These are phyloP conservation scores for Amanita brunnescens DNA, from an alignment of 768 basidiomycete species.

Conservation along the genomic window DNA sequence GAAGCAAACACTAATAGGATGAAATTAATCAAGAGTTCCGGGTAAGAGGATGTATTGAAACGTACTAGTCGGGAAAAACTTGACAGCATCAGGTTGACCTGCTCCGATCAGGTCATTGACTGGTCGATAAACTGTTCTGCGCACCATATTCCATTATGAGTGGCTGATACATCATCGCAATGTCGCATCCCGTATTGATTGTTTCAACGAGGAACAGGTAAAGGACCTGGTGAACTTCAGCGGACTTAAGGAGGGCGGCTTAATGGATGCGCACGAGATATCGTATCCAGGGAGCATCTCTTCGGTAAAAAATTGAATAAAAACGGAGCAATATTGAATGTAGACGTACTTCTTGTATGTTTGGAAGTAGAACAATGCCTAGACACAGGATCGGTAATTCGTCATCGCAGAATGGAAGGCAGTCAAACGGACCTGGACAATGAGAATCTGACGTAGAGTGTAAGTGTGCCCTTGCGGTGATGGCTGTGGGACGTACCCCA, in stretches of 20 bases:
- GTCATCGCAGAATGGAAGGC: constrained; percentile 18
- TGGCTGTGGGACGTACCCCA: constrained; percentile 24
- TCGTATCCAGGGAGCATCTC: constrained; percentile 35
- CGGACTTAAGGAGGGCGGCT: neutral
- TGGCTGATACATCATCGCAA: constrained; percentile 39
- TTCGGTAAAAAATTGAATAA: constrained; percentile 10
- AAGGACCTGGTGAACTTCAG: constrained; percentile 21
- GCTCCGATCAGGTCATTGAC: neutral
- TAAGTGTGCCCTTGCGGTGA: neutral
- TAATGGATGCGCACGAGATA: constrained; percentile 22
- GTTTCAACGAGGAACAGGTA: constrained; percentile 36
- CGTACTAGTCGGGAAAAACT: constrained; percentile 27
- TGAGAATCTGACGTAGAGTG: constrained; percentile 1
- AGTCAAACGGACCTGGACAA: constrained; percentile 24
- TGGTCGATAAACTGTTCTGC: neutral
- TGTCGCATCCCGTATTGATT: constrained; percentile 34
- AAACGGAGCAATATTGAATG: neutral
- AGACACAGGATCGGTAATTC: constrained; percentile 9
- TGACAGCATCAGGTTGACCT: constrained; percentile 26
- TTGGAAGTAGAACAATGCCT: constrained; percentile 31
- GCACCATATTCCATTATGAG: constrained; percentile 33
- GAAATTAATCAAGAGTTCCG: constrained; percentile 11
- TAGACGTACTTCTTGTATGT: constrained; percentile 27
- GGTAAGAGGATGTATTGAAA: neutral
- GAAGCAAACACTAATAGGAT: constrained; percentile 18